Evolutionary conservation across 257 asterid species (phyloP), one percentile per base, ranked within the genome.

Genomic region (Nicotiana sylvestris): DNA sequence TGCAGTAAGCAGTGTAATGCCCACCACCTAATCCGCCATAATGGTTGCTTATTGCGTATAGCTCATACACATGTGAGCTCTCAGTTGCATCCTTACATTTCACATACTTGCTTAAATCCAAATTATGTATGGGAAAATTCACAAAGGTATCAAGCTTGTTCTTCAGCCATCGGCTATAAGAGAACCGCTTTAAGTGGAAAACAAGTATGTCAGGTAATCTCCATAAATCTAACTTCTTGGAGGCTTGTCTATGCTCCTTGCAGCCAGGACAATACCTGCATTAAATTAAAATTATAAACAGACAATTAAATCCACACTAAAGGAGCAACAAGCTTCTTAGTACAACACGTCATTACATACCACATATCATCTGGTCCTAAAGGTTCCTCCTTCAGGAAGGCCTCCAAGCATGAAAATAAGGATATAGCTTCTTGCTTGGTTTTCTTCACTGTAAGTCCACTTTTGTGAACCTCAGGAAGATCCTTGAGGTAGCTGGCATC

Each of bases 351-450:
- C 66, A 4, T 57, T 39, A 61, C 81, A 58, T 89, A 94, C 99
- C 99, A 96, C 99, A 94, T 96, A 86, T 96, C 99, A 88, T 96
- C 99, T 43, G 96, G 99, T 80, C 98, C 99, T 29, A 96, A 84
- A 25, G 98, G 99, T 86, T 96, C 99, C 90, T 94, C 98, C 87
- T 92, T 96, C 56, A 93, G 88, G 90, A 96, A 96, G 70, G 98
- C 94, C 88, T 96, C 98, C 85, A 96, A 86, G 85, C 99, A 96
- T 2, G 98, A 94, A 91, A 96, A 96, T 72, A 96, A 88, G 85
- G 98, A 92, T 87, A 96, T 89, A 8, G 94, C 93, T 81, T 94
- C 99, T 86, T 90, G 98, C 86, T 92, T 94, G 80, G 97, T 93
- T 86, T 94, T 96, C 87, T 91, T 93, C 65, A 90, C 94, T 43